Base-by-base conservation (phyloP, 495 filamentous ascomycete species). In the Lasiosphaeriaceae sp. region DNA sequence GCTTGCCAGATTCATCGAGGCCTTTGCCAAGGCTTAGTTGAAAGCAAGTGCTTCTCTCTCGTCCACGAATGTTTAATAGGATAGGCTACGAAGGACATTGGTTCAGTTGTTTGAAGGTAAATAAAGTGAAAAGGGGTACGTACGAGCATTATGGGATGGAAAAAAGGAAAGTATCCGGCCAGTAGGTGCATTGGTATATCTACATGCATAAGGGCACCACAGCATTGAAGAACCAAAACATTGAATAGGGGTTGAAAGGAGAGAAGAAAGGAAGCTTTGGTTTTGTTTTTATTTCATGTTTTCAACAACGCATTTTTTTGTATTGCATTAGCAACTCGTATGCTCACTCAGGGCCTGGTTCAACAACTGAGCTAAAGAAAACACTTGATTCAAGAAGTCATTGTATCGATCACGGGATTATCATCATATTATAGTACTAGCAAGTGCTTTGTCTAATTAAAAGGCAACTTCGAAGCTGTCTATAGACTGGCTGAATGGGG, bases 1-100 rank as follows among this genome's bases (percentile, higher is more conserved):
- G 62, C 73, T 90, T 20, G 80, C 75, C 31, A 66, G 63, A 7
- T 88, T 84, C 54, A 75, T 89, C 43, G 64, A 77, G 8, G 71
- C 74, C 8, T 89, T 86, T 74, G 83, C 80, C 23, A 68, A 69
- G 61, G 63, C 66, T 37, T 67, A 60, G 54, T 24, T 7, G 21
- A n/a, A 31, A 19, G 2, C 22, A 9, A 5, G 6, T 11, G 22
- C 21, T 29, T 7, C 43, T 45, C 8, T 45, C n/a, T 14, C 19
- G 43, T n/a, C n/a, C n/a, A n/a, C n/a, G 1, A 14, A 17, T 17
- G 14, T 45, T 45, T 9, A 37, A 35, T 9, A 37, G 34, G 34
- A 9, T 8, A 37, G 34, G 8, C 1, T 8, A 37, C 34, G 34
- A 37, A 8, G 34, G 34, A 8, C 9, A 37, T 9, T 9, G 14